Base-by-base conservation (phyloP, 2,329 filamentous ascomycete species). In the Apiospora arundinis region DNA sequence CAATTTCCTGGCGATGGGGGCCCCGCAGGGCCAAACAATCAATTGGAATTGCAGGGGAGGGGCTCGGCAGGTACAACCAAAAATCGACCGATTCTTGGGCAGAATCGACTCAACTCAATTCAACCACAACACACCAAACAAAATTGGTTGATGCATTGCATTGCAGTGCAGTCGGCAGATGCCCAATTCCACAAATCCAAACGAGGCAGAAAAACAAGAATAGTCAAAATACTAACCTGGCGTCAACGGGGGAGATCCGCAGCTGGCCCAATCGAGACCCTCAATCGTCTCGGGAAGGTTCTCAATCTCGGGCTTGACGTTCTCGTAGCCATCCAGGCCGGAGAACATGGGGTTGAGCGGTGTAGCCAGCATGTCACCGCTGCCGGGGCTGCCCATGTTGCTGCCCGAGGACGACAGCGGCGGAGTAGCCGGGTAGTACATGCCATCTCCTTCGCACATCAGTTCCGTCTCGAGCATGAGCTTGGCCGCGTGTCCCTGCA, bases 361-460 rank as follows among this genome's bases (percentile, higher is more conserved):
- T n/a, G 94, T 97, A 74, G 93, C 92, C 71, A 97, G 83, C 74
- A 94, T 85, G 74, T 95, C 93, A 80, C 88, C 92, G 82, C 88
- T 92, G 74, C 92, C 92, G 69, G 95, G 94, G 87, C 94, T 97
- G 85, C 93, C 94, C 78, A 94, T 92, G 71, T 90, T 91, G 86
- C 95, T 97, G 75, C 93, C 92, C 42, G 94, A 92, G 2, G 93
- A 92, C 32, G 95, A 97, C 77, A 98, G 88, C 65, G 95, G 93
- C 67, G 95, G 95, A 25, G 95, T 98, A 9, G 94, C 91, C 45
- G 95, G 95, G 79, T 93, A 94, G 83, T 92, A 93, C 75, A 90
- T 88, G 76, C 86, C 82, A 72, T 92, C 90, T 42, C 83, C 82
- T 76, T 91, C 88, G 76, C 87, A 84, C 67, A 42, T 40, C 73